Percentiles rank a stretch among this genome's conserved stretches.
Evolutionary conservation across 164 flowering plant species (phyloP).

Genomic region (Nymphaea thermarum): DNA sequence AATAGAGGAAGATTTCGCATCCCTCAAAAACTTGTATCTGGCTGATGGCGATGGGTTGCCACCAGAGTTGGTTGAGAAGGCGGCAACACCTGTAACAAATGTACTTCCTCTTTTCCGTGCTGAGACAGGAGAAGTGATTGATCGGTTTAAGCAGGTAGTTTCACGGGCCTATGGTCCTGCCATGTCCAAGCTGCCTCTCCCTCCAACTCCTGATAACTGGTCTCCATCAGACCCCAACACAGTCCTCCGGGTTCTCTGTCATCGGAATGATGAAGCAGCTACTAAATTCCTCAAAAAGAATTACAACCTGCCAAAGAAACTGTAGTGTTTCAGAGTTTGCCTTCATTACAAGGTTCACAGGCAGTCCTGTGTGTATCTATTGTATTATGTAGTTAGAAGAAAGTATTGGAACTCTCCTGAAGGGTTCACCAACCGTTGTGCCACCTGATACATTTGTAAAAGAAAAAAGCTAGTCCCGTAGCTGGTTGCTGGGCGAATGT

Average conservation of each 20-base stretch:
- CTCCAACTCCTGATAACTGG: conserved; percentile 82
- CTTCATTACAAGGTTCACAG: not conserved
- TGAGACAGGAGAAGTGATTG: conserved; percentile 45
- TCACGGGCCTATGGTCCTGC: conserved; percentile 29
- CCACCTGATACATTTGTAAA: not conserved
- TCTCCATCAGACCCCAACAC: conserved; percentile 65
- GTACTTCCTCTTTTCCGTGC: conserved; percentile 41
- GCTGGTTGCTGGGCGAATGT: not conserved
- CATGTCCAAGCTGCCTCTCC: conserved; percentile 57
- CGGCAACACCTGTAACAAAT: conserved; percentile 29
- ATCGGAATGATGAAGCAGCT: conserved; percentile 59
- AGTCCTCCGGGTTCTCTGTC: conserved; percentile 54
- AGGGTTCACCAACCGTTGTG: not conserved
- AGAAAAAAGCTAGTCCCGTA: not conserved
- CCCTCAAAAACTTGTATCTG: conserved; percentile 59
- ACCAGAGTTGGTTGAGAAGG: conserved; percentile 50
- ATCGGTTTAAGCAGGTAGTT: conserved; percentile 21
- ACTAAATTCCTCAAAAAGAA: conserved; percentile 68
- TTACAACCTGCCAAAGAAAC: conserved; percentile 63
- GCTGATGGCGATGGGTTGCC: conserved; percentile 88
- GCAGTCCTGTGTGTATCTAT: not conserved
- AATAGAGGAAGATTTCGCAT: conserved; percentile 67
- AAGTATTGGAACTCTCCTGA: not conserved
- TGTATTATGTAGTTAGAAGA: not conserved
- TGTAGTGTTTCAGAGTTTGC: conserved; percentile 11